A percentile compares a stretch with the other conserved stretches of the same genome.
These are phyloP conservation scores for Orbilia quercus DNA, from an alignment of 2,329 filamentous ascomycete genomes.

Conservation along the genomic window DNA sequence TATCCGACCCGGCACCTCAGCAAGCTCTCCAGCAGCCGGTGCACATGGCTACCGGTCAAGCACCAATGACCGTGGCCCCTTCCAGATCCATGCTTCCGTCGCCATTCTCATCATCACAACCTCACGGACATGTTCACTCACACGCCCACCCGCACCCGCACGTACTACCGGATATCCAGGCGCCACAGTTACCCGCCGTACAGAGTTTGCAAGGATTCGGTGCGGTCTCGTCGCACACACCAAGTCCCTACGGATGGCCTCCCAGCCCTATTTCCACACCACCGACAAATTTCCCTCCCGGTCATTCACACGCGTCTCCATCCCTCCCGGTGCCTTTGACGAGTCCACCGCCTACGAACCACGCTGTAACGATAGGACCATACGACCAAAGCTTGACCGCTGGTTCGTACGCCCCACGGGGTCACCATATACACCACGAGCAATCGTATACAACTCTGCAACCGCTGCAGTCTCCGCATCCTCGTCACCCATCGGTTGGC, in stretches of 20 bases:
- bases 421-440: constrained; percentile 59
- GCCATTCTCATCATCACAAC: constrained; percentile 62
- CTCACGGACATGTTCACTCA: constrained; percentile 61
- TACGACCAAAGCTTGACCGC: constrained; percentile 57
- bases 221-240: constrained; percentile 46
- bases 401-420: constrained; percentile 58
- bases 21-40: constrained; percentile 71
- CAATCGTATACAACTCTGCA: constrained; percentile 59
- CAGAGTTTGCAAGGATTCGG: constrained; percentile 50
- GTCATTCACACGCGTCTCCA: constrained; percentile 23
- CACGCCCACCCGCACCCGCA: too few relatives aligned
- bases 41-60: constrained; percentile 34
- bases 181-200: constrained; percentile 60
- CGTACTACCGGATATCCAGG: constrained; percentile 64
- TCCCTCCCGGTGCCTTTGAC: constrained; percentile 51
- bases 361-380: constrained; percentile 58
- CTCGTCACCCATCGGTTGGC: constrained; percentile 61
- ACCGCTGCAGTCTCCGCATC: constrained; percentile 63
- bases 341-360: constrained; percentile 57
- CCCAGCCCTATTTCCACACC: constrained; percentile 61
- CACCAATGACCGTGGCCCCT: constrained; percentile 67
- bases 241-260: constrained; percentile 60
- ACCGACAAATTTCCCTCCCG: constrained; percentile 56
- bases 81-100: constrained; percentile 70
- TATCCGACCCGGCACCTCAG: constrained; percentile 81